Base-by-base conservation (phyloP, 169 alveolate species). In the Eimeria tenella region DNA sequence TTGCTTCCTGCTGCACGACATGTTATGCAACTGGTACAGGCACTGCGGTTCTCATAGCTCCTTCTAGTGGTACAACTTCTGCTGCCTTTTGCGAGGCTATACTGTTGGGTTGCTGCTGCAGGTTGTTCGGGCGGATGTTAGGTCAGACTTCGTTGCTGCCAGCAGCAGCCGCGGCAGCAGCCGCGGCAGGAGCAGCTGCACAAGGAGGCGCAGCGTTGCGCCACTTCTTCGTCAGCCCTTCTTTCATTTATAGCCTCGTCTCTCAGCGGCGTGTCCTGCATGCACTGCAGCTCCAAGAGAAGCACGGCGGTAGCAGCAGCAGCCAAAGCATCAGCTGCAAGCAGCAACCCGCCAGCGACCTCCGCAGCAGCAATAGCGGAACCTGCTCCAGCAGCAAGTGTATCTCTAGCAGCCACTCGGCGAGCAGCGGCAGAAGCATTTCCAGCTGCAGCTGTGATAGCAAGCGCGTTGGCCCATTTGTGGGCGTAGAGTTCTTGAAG, bases 71-170 rank as follows among this genome's bases (percentile, higher is more conserved):
- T 25, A 15, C 62, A 52, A 73, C 93, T 65, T 56, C 68, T 50
- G 74, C 25, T 70, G 49, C 93, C 60, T n/a, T 56, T 53, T 21
- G 79, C 21, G 84, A 25, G 63, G 58, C 63, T 23, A 6, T 62
- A 0, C 4, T n/a, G 60, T 73, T 73, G 83, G 17, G 73, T n/a
- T 21, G 62, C 15, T 62, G 87, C 63, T 74, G 88, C 87, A 90
- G 56, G 74, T 81, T 23, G 31, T 90, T 90, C 81, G 60, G 90
- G 71, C 11, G 87, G 87, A 79, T 79, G 70, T 55, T 75, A 21
- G 68, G 86, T 19, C 90, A 82, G 58, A 6, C 58, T 0, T 58
- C 77, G 42, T 19, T 60, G 75, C 75, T 83, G 31, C 77, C 60
- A 31, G 77, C 55, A 50, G 73, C 90, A 60, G 62, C 25, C 25